Base-by-base conservation (phyloP, 257 asterid genomes). In the Haberlea rhodopensis region DNA sequence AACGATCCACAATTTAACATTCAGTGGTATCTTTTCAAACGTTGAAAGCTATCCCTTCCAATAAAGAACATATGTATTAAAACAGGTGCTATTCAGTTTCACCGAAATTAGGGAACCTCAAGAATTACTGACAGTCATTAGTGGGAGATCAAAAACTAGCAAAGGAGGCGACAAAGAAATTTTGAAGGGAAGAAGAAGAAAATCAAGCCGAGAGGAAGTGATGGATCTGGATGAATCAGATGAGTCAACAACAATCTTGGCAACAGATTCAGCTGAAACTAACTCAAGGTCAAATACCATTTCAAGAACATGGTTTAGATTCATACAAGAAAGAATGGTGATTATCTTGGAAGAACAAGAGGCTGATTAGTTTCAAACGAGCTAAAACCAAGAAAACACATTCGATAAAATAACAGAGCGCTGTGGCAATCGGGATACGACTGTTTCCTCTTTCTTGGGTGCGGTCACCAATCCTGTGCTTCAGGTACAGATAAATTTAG, bases 301-400 rank as follows among this genome's bases (percentile, higher is more conserved):
- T 62, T 51, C 74, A 46, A 54, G 49, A 24, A 11, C 49, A 19
- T 69, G n/a, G 23, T 7, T n/a, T 48, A n/a, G 81, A 79, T 67
- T 15, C 74, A 0, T 71, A 65, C 68, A 84, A 79, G 76, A 88
- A 79, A 63, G 68, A 58, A 24, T 80, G 84, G 6, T 78, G 87
- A 73, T 84, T 88, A 57, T 73, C 87, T 9, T 81, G 91, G 91
- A 86, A 78, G 71, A 81, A 75, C 23, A 72, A 75, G 46, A 71
- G 82, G 22, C 77, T 84, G 19, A 78, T 86, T 68, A 82, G 90
- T 71, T 68, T 85, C 27, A 83, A 74, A 61, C 78, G 81, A 24
- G 70, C 76, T 0, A 68, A 66, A 57, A 66, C 76, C 23, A 82
- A 75, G 81, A 63, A 54, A 85, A 71, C 37, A 58, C 76, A n/a